These are phyloP conservation scores for Diplocarpon mali DNA, from an alignment of 2,329 filamentous ascomycete genomes.

Conservation along the genomic window DNA sequence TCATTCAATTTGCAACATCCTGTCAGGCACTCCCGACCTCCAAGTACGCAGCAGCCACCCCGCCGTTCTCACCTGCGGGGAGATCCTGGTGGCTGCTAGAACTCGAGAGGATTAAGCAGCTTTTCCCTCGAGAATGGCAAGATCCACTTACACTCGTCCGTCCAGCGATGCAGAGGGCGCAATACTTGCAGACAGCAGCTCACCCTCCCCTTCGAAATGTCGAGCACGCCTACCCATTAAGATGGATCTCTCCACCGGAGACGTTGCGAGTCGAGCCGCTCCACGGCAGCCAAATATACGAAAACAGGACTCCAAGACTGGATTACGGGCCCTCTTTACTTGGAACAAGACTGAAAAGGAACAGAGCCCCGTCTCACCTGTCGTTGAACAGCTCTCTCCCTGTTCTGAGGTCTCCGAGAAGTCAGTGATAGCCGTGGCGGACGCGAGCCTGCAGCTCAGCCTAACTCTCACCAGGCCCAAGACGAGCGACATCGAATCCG, in stretches of 20 bases:
- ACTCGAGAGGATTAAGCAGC: no score
- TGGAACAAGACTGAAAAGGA: conserved; percentile 20
- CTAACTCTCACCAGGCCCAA: conserved; percentile 11
- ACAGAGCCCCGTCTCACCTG: conserved; percentile 3
- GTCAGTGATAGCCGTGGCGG: conserved; percentile 8
- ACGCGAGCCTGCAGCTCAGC: conserved; percentile 10
- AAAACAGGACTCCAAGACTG: conserved; percentile 21
- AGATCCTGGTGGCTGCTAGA: no score
- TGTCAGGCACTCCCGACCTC: no score
- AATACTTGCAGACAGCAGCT: conserved; percentile 10
- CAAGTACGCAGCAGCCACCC: no score
- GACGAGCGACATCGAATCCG: conserved; percentile 7
- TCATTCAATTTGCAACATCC: no score
- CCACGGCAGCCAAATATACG: conserved; percentile 17
- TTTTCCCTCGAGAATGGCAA: no score
- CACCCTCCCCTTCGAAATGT: conserved; percentile 12
- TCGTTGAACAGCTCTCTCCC: conserved; percentile 13
- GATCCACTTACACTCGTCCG: background rate
- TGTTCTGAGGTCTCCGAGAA: conserved; percentile 10
- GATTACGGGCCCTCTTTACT: conserved; percentile 24
- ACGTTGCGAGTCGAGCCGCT: conserved; percentile 13
- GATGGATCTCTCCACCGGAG: conserved; percentile 13
- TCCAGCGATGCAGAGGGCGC: conserved; percentile 6
- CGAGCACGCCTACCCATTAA: conserved; percentile 18
- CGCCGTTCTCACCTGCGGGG: no score